These are phyloP conservation scores for Colletotrichum horii DNA, from an alignment of 2,329 filamentous ascomycete genomes.

Conservation along the genomic window DNA sequence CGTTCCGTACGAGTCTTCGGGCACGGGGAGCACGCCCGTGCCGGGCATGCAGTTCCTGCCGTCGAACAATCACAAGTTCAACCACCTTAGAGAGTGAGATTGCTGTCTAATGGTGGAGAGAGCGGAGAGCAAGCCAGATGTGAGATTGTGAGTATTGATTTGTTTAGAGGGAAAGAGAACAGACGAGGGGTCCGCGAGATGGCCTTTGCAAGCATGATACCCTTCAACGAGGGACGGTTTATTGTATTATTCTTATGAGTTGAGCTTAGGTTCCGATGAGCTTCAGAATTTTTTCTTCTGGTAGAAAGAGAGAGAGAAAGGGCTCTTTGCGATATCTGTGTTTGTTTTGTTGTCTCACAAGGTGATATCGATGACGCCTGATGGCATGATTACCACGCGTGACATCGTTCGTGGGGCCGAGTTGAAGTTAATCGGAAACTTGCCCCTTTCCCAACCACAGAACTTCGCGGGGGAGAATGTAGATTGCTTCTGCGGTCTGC, in stretches of 20 bases:
- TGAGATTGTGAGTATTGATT: neutral
- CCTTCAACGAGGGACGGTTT: neutral
- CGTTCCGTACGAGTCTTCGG: slow-evolving; percentile 36
- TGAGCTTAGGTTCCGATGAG: neutral
- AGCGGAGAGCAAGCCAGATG: neutral
- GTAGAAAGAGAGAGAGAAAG: neutral
- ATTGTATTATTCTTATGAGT: neutral
- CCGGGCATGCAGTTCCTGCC: slow-evolving; percentile 45
- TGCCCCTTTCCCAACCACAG: neutral
- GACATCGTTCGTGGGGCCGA: neutral
- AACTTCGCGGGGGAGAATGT: too few relatives aligned
- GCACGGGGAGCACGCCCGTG: slow-evolving; percentile 33
- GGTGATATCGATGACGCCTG: neutral
- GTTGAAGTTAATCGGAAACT: neutral
- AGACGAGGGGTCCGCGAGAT: neutral
- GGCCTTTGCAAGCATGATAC: slow-evolving; percentile 1
- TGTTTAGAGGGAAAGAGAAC: neutral
- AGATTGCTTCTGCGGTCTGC: neutral
- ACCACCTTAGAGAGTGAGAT: slow-evolving; percentile 45
- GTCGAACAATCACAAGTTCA: slow-evolving; percentile 47
- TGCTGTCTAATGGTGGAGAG: neutral
- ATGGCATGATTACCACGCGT: neutral
- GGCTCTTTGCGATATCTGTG: neutral
- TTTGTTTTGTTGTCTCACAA: neutral
- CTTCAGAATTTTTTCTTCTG: neutral